Base-by-base conservation (phyloP, 192 early-diverging fungal genomes). In the Podila horticola region DNA sequence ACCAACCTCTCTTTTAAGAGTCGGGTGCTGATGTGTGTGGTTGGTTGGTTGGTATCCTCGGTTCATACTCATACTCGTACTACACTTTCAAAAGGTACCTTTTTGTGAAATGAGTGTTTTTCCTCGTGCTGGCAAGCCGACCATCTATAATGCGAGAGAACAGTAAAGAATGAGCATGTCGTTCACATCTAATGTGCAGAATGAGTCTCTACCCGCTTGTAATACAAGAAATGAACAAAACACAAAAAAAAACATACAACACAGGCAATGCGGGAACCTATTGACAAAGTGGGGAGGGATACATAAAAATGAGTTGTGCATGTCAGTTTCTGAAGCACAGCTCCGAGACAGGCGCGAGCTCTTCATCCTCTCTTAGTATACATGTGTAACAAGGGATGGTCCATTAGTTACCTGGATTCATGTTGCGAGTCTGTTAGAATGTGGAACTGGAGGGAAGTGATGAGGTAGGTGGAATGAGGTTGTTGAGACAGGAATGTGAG, bases 31-130 rank as follows among this genome's bases (percentile, higher is more conserved):
- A 20, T 61, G 59, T 72, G 28, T 67, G 52, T 55, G 52, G 5
- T 55, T 6, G 41, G 15, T 8, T 45, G 41, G 34, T 11, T 36
- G 41, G 41, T 45, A 45, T 55, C 52, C 52, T 55, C 52, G 52
- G 52, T 10, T 55, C 52, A 26, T 45, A 55, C 49, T 52, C 50
- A 52, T 52, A n/a, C 50, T 52, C 17, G 20, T 24, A 24, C 10
- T 24, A 22, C 52, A 26, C 6, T 55, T 9, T 55, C 24, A n/a
- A 58, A n/a, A 68, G 62, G 17, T 89, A 95, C 93, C 92, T 93
- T 94, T 94, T 69, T 94, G 91, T 19, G 96, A 93, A 58, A 97
- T 97, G 81, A 97, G 98, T 10, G 98, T 99, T 85, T 99, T 99
- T 57, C 98, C 98, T 30, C 96, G 87, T 31, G 97, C 97, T 28